Base-by-base conservation (phyloP, 1,139 yeast genomes). In the Hanseniaspora uvarum region DNA sequence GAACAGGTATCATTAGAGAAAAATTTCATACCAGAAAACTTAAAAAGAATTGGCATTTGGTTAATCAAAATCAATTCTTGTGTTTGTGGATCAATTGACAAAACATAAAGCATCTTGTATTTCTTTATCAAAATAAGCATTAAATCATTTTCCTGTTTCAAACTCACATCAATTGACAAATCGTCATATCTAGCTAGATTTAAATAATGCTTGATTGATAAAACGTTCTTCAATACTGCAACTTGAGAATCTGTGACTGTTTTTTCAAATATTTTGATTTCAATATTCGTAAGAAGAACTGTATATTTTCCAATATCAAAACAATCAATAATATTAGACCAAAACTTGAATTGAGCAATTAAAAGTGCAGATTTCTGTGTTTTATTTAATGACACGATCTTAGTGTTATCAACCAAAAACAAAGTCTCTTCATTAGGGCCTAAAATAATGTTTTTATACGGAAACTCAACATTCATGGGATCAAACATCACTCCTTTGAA, bases 401-500 rank as follows among this genome's bases (percentile, higher is more conserved):
- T 50, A 4, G 48, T 40, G 19, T 50, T 50, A 23, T 50, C 53
- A 14, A 44, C 28, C n/a, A 50, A 21, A 21, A 36, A 43, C 26
- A 50, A 14, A 24, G 45, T 37, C 21, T 50, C 39, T 19, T 34
- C 24, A 18, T 24, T 16, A 6, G 41, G 38, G 10, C 48, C 48
- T 1, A 12, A 5, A 2, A 50, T 19, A 10, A 50, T 36, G 16
- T 21, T 33, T 37, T 50, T 50, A 30, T 37, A 43, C 7, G 48
- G 53, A 19, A 50, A 19, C 23, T 50, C 53, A 21, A 50, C 37
- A 24, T 50, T 50, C 26, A 50, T 34, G 10, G 31, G 31, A 31
- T 50, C 53, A 44, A 41, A 44, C 8, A 50, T 14, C 5, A 28
- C 23, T n/a, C 53, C 53, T 44, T 50, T 50, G 28, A 44, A 44